Evolutionary conservation across 2,329 filamentous ascomycete genomes (phyloP), one percentile per base, ranked within the genome.

Genomic region (Cephalotrichum gorgonifer): DNA sequence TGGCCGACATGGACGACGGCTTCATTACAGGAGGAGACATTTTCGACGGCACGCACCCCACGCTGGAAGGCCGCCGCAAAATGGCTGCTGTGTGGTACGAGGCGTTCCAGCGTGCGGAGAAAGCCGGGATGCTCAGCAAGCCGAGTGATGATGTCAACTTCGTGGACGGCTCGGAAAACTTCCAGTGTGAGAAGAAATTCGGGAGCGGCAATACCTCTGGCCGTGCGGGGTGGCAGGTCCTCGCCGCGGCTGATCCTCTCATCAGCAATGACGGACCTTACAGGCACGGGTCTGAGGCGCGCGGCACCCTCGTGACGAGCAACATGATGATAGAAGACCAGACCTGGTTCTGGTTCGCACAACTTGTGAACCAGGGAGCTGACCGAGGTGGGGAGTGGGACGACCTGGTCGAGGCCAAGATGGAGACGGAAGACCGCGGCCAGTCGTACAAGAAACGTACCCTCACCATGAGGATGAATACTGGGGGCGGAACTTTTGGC

Each of bases 241-340:
- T 43, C 25, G 25, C 22, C 7, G 41, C 41, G 6, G 14, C 25
- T 5, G 14, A 23, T 7, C 41, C 41, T 3, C 41, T 23, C 6
- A 43, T 43, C 15, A 43, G 22, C 23, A 55, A 63, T 11, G 60
- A 65, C 49, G 57, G 58, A 7, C 56, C 53, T 1, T 65, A 65
- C 46, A 23, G 50, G 12, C 62, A 64, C 49, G 49, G 50, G 3
- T 53, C 50, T 31, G 12, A 54, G 23, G 47, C 43, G 6, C 55
- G 43, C 47, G 53, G 54, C 22, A 52, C 53, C 23, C 41, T 56
- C 25, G 12, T n/a, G 6, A 6, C 7, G 7, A 25, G 11, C 22
- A 14, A 26, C 11, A 11, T 5, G 4, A 4, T 7, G 5, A 12
- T 11, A 11, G 7, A 6, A 3, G 41, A 43, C 41, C 6, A 39